Conservation (phyloP, 1,284 basidiomycete species). For the Sporisorium reilianum region DNA sequence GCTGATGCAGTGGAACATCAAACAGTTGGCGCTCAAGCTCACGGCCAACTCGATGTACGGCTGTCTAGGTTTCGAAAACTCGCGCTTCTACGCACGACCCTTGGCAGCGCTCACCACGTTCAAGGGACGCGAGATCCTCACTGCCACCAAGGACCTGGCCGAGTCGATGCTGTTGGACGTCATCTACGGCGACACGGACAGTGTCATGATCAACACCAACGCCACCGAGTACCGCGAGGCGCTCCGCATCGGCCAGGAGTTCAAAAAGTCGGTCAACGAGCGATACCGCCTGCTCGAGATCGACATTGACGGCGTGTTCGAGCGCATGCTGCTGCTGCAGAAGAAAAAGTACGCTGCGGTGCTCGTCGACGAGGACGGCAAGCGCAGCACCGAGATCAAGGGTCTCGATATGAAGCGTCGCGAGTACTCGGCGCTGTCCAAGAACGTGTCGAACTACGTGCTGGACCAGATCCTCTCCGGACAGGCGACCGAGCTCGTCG, state of each 20-base stretch:
- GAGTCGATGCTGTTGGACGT: conserved; percentile 91
- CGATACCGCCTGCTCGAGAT: conserved; percentile 95
- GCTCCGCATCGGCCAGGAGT: conserved; percentile 87
- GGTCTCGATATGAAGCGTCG: conserved; percentile 99
- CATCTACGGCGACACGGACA: conserved; percentile 98
- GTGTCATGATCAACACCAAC: conserved; percentile 97
- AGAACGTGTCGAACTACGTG: conserved; percentile 78
- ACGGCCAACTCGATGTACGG: conserved; percentile 99
- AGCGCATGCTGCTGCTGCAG: conserved; percentile 90
- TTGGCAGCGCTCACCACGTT: conserved; percentile 96
- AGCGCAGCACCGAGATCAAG: conserved; percentile 79
- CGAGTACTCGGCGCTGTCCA: conserved; percentile 92
- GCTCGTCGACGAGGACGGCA: conserved; percentile 72
- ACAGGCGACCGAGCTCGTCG: conserved; percentile 87
- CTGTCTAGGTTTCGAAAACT: conserved; percentile 97
- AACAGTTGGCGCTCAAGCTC: conserved; percentile 95
- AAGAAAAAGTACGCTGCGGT: conserved; percentile 99
- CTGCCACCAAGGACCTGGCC: conserved; percentile 90
- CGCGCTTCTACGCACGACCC: conserved; percentile 95
- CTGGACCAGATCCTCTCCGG: conserved; percentile 92
- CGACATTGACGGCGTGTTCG: conserved; percentile 93
- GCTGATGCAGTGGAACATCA: conserved; percentile 91
- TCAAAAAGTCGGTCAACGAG: conserved; percentile 97
- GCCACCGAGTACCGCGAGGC: conserved; percentile 88
- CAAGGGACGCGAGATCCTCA: conserved; percentile 97